Percentiles rank a stretch among this genome's conserved stretches.
These are phyloP conservation scores for Phytopythium aichiense DNA, from an alignment of 352 stramenopile genomes.

Conservation along the genomic window DNA sequence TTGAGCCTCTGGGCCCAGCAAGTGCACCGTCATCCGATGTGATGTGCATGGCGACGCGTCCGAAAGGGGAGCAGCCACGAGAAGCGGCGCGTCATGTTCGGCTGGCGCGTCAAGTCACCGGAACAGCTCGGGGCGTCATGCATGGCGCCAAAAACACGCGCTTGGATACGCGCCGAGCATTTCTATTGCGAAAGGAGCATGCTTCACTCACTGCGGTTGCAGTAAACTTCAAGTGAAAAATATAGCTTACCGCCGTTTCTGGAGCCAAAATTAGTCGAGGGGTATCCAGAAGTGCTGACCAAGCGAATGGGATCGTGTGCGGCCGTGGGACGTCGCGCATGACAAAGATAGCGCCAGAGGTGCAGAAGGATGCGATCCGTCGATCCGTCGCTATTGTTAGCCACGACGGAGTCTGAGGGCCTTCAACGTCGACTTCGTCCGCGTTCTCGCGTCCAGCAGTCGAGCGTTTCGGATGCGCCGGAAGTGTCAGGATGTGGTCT, in stretches of 20 bases:
- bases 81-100: background rate
- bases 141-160: slow-evolving; percentile 1
- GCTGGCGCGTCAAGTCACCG: background rate
- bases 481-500: background rate
- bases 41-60: background rate
- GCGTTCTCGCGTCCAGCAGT: background rate
- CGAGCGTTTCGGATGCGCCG: background rate
- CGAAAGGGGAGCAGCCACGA: too few species aligned
- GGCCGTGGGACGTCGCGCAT: too few species aligned
- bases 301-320: too few species aligned
- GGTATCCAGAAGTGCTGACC: too few species aligned
- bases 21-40: background rate
- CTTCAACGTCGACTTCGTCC: background rate
- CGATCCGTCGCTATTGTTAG: background rate
- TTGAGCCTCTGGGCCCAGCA: background rate
- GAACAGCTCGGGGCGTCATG: background rate
- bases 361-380: background rate
- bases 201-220: background rate
- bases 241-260: too few species aligned
- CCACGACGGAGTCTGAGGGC: too few species aligned
- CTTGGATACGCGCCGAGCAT: background rate
- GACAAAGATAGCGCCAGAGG: too few species aligned
- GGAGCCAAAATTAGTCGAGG: too few species aligned
- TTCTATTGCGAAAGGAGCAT: background rate
- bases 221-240: background rate